Evolutionary conservation across 2,329 filamentous ascomycete species (phyloP), one percentile per base, ranked within the genome.

Genomic region (Cylindrodendrum hubeiense): DNA sequence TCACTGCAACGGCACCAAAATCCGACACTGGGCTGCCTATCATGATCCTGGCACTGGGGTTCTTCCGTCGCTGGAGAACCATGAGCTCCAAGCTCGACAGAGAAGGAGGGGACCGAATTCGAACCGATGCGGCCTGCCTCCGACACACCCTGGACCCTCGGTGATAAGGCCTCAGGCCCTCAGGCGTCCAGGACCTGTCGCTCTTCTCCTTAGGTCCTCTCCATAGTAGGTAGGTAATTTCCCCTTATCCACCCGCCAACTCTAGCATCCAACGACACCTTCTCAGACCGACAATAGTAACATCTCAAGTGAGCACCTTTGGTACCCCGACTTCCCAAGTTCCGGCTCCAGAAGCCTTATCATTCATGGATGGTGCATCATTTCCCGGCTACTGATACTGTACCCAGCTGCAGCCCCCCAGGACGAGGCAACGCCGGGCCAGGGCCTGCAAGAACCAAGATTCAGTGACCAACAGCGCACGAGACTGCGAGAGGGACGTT

Each of bases 141-240:
- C 37, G 34, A 67, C 50, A 60, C 49, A 41, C 49, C 66, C 53
- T 30, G 43, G 50, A 26, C 44, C 39, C 21, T 61, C 47, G 39
- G 63, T 59, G 71, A 73, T 72, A 73, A 73, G 54, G 71, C 49
- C 54, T 50, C 46, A 41, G 26, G 28, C 43, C 17, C 37, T 28
- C 17, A 53, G 47, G 47, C 46, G 19, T 50, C 28, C 13, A 33
- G 49, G 37, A n/a, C 5, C 28, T 39, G 17, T 55, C 39, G 33
- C 51, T 50, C 33, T 56, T 24, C 19, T 58, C 22, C 54, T 57
- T 59, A 47, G 50, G 49, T 54, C 65, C 53, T 67, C 65, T 67
- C 58, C 63, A 63, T 70, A 66, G 71, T 73, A n/a, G n/a, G n/a
- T n/a, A n/a, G n/a, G n/a, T n/a, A n/a, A n/a, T 67, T 73, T 68